Conservation (phyloP, 768 basidiomycete species). For the Rhodotorula toruloides region DNA sequence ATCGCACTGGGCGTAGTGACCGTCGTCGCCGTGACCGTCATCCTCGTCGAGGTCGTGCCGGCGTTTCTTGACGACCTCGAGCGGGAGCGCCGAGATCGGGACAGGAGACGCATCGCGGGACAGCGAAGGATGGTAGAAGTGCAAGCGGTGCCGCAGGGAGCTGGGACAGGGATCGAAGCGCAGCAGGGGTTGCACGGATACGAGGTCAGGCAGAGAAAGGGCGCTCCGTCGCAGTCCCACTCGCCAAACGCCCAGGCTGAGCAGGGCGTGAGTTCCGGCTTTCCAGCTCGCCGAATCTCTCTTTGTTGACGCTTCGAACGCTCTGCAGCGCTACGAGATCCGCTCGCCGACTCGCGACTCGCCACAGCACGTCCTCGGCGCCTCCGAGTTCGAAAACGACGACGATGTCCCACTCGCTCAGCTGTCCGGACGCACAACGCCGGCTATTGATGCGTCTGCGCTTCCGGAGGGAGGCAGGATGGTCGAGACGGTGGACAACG, state of each 20-base stretch:
- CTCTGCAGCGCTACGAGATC: not conserved
- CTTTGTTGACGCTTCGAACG: not conserved
- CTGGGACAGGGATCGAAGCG: not conserved
- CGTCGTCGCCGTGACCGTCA: constrained; percentile 8
- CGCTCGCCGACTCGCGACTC: not conserved
- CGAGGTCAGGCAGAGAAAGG: too few species aligned
- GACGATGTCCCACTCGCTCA: not conserved
- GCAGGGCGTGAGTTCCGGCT: not conserved
- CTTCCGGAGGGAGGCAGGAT: not conserved
- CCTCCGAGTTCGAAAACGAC: not conserved
- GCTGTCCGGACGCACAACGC: too few species aligned
- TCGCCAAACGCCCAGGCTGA: too few species aligned
- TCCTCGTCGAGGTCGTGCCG: constrained; percentile 14
- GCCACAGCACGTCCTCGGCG: not conserved
- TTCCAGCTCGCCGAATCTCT: not conserved
- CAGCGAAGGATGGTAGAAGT: not conserved
- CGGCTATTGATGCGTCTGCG: too few species aligned
- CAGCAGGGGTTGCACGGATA: not conserved
- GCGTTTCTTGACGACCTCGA: constrained; percentile 1
- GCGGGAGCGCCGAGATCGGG: not conserved
- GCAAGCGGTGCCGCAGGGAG: not conserved
- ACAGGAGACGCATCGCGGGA: not conserved
- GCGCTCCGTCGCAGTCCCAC: too few species aligned
- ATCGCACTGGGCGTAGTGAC: not conserved
- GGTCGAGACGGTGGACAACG: too few species aligned